Base-by-base conservation (phyloP, 225 moss, liverwort and hornwort species). In the Climacium dendroides region DNA sequence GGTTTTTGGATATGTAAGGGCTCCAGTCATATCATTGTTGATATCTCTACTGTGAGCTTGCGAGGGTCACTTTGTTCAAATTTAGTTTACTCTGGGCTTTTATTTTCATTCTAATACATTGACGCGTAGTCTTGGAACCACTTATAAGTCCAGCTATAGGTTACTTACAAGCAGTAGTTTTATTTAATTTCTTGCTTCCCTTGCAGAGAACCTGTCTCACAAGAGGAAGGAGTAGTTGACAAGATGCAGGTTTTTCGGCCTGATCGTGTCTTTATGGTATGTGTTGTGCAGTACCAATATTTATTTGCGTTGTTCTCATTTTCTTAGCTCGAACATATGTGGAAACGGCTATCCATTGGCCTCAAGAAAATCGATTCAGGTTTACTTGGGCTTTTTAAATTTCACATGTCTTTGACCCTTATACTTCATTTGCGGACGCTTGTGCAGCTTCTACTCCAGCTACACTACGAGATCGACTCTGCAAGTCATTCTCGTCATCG, bases 231-330 rank as follows among this genome's bases (percentile, higher is more conserved):
- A 89, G 90, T 99, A 67, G 89, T 95, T 90, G 98, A 99, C 89
- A 97, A 95, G 88, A 94, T 97, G 95, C 94, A 95, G 88, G 92
- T 97, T 65, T 99, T 97, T 83, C 95, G 96, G 90, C 95, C 97
- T 86, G 96, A 96, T 91, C 96, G 96, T 89, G 97, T 97, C 63
- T 99, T 97, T 80, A 89, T 91, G 97, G 98, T 98, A 79, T 81
- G 90, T 75, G 54, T 71, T 72, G 24, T 81, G 63, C 55, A 55
- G 37, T 65, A 81, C 26, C 28, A 52, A 39, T 57, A 65, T 77
- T 63, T 64, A 35, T 25, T 59, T 69, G 19, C 64, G 64, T 67
- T 69, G 57, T 67, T 87, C 85, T 78, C 76, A 87, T 72, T 73
- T 76, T 64, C 43, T 66, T 66, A 77, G 47, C 66, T 73, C n/a